A percentile compares a stretch with the other conserved stretches of the same genome.
Evolutionary conservation across 176 grass and related monocot species (phyloP).

Genomic region (Oryza coarctata): DNA sequence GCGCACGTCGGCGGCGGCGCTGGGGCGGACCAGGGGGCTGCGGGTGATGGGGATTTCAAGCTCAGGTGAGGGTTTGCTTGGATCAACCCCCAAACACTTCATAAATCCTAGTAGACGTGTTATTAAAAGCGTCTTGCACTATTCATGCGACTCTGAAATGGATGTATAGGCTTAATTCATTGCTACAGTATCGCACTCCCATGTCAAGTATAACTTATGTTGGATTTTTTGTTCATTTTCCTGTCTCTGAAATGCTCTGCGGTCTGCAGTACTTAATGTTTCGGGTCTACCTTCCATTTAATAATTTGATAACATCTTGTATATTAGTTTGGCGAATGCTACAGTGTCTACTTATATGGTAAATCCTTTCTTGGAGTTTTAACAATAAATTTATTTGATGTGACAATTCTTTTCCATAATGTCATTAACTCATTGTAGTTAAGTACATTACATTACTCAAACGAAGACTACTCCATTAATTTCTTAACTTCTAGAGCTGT

Average conservation of each 20-base stretch:
- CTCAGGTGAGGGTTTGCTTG: conserved; percentile 44
- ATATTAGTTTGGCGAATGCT: not conserved
- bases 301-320: not conserved
- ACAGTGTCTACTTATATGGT: not conserved
- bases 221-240: not conserved
- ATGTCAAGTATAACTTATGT: not conserved
- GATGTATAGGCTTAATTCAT: not conserved
- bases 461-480: not conserved
- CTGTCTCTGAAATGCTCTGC: not conserved
- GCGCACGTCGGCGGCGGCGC: not conserved
- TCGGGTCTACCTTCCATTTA: not conserved
- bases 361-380: not conserved
- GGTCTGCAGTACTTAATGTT: not conserved
- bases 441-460: not conserved
- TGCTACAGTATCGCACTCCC: not conserved
- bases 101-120: not conserved
- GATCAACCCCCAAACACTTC: not conserved
- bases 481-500: not conserved
- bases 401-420: not conserved
- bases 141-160: not conserved
- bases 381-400: not conserved
- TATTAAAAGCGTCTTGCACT: not conserved
- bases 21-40: conserved; percentile 17
- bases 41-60: conserved; percentile 47
- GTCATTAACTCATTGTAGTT: not conserved